Percentiles rank a stretch among this genome's conserved stretches.
Evolutionary conservation across 2,329 filamentous ascomycete species (phyloP).

Genomic region (Talaromyces sp.): DNA sequence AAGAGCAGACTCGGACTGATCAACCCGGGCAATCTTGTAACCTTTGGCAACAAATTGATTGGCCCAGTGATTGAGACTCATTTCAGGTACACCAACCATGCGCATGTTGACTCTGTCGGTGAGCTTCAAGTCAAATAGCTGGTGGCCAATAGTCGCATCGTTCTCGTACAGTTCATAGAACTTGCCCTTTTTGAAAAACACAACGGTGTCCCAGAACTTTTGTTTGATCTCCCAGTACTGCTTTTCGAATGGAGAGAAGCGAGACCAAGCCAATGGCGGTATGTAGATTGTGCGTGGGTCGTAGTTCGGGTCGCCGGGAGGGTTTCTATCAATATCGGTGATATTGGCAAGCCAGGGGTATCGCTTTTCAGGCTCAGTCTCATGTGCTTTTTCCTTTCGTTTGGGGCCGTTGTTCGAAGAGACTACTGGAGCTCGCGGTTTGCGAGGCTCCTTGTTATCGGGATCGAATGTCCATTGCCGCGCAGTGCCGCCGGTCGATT

Average conservation of each 20-base stretch:
- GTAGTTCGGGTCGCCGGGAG: constrained; percentile 75
- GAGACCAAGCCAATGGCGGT: constrained; percentile 69
- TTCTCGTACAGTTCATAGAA: constrained; percentile 99
- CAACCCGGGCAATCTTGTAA: constrained; percentile 92
- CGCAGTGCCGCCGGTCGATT: constrained; percentile 62
- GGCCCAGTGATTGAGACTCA: constrained; percentile 92
- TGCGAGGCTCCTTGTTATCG: constrained; percentile 47
- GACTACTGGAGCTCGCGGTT: constrained; percentile 38
- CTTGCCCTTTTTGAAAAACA: constrained; percentile 99
- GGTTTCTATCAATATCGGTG: constrained; percentile 75
- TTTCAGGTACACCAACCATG: constrained; percentile 97
- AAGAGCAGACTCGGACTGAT: constrained; percentile 92
- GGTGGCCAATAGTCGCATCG: constrained; percentile 91
- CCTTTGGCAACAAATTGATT: constrained; percentile 98
- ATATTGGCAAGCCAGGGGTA: constrained; percentile 88
- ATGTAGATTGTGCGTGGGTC: constrained; percentile 89
- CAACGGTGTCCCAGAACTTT: constrained; percentile 93
- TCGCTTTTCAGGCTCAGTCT: constrained; percentile 74
- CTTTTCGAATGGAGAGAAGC: constrained; percentile 91
- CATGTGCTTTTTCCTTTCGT: constrained; percentile 63
- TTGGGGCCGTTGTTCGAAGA: constrained; percentile 29
- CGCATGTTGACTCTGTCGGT: constrained; percentile 99
- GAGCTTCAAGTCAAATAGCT: constrained; percentile 94
- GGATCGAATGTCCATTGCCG: constrained; percentile 76
- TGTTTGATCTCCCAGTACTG: constrained; percentile 99